phyloP scores from a whole-genome alignment of 2,329 filamentous ascomycete species.

The Nannizzia gypsea region DNA sequence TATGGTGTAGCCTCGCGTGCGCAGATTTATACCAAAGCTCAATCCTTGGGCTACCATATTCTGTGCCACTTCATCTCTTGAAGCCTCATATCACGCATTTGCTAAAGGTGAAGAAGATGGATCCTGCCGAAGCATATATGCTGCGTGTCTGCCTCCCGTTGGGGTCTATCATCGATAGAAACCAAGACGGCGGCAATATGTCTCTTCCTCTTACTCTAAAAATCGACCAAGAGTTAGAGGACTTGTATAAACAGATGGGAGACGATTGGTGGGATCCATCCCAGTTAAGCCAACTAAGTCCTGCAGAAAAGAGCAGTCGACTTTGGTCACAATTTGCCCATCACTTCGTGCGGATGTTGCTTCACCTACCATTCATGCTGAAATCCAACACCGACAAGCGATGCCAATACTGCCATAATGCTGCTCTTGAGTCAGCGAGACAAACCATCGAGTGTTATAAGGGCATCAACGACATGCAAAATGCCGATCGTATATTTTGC shows the following conservation, averaged over 20 bases:
- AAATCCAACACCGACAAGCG: constrained; percentile 26
- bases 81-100: constrained; percentile 21
- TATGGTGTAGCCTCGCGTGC: constrained; percentile 33
- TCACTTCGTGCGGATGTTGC: constrained; percentile 28
- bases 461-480: constrained; percentile 17
- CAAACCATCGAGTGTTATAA: constrained; percentile 31
- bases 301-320: constrained; percentile 11
- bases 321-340: constrained; percentile 31
- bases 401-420: constrained; percentile 30
- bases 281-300: constrained; percentile 20
- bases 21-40: constrained; percentile 42
- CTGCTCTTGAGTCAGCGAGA: constrained; percentile 33
- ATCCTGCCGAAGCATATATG: constrained; percentile 21
- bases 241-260: constrained; percentile 22
- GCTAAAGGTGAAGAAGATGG: constrained; percentile 13
- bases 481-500: constrained; percentile 26
- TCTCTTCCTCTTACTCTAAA: constrained; percentile 30
- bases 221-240: constrained; percentile 33
- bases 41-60: constrained; percentile 43
- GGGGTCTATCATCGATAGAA: constrained; percentile 33
- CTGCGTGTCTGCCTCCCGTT: constrained; percentile 25
- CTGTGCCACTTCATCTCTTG: constrained; percentile 24
- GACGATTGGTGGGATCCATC: constrained; percentile 22
- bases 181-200: constrained; percentile 26
- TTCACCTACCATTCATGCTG: constrained; percentile 40